Evolutionary conservation across 73 alveolate genomes (phyloP).

Genomic region (Blepharisma stoltei): DNA sequence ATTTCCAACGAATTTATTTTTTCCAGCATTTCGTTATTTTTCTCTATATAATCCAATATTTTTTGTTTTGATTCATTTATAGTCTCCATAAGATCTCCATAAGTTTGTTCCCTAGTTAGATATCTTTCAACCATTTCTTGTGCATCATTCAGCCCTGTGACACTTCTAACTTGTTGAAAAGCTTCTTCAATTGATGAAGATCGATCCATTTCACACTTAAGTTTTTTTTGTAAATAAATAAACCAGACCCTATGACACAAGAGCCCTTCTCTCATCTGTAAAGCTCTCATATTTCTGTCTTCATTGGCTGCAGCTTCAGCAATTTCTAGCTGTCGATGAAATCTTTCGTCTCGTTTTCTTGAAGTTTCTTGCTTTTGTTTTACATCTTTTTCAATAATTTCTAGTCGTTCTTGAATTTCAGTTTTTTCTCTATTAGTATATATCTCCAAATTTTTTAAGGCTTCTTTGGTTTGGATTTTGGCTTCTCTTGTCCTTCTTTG

Average conservation of each 20-base stretch:
- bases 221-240: constrained; percentile 46
- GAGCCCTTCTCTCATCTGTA: constrained; percentile 57
- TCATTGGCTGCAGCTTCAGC: constrained; percentile 81
- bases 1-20: background rate
- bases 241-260: constrained; percentile 59
- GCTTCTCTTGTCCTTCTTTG: constrained; percentile 43
- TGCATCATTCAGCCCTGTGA: constrained; percentile 62
- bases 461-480: constrained; percentile 49
- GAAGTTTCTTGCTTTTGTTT: constrained; percentile 59
- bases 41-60: constrained; percentile 44
- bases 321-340: constrained; percentile 55
- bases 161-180: constrained; percentile 57
- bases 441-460: constrained; percentile 44
- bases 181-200: constrained; percentile 61
- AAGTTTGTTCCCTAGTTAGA: constrained; percentile 62
- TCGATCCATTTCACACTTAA: constrained; percentile 62
- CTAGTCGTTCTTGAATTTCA: constrained; percentile 52
- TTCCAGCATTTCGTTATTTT: constrained; percentile 35
- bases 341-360: constrained; percentile 59
- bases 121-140: constrained; percentile 60
- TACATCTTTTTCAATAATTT: constrained; percentile 49
- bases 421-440: constrained; percentile 49
- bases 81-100: constrained; percentile 50
- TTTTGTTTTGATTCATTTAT: constrained; percentile 57
- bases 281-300: constrained; percentile 61